Evolutionary conservation across 2,329 filamentous ascomycete genomes (phyloP), one percentile per base, ranked within the genome.

Genomic region (Talaromyces sp.): DNA sequence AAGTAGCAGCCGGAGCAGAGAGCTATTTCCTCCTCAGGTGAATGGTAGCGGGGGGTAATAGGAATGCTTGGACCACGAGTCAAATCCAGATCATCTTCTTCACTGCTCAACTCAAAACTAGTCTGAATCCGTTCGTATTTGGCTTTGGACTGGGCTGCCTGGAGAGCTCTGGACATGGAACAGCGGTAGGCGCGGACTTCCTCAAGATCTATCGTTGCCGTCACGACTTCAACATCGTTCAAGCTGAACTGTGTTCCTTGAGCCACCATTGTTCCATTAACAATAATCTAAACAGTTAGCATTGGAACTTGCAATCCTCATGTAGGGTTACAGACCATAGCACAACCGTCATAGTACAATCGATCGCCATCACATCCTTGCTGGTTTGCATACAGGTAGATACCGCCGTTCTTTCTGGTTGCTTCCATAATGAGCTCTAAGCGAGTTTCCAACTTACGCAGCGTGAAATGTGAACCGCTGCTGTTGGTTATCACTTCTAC

Each of bases 401-500:
- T 69, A 5, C 76, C 76, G 21, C 75, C 75, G 61, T 67, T 68
- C 63, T 75, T 68, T 21, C 64, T 53, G 22, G 86, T 89, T 0
- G 83, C 84, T 63, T 88, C 81, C 3, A 76, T 73, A 57, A 90
- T 89, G 3, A 91, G 73, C 3, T 82, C 77, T 28, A 90, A 74
- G 1, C 85, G 74, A 1, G 76, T 81, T 57, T 85, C 74, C 0
- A 90, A 78, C 69, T 90, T 90, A n/a, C 85, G 77, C 9, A 89
- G 73, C 61, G 84, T 81, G 65, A 84, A 58, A 11, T 60, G 58
- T 21, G 53, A 57, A 31, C 62, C 63, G 60, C 80, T 84, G 5
- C 80, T 83, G 71, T 91, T 91, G 6, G 83, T 83, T 61, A 88
- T 80, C 56, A 89, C 84, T 66, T 89, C 89, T 8, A 84, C 82